Evolutionary conservation across 2,329 filamentous ascomycete species (phyloP).

Genomic region (Claviceps humidiphila): DNA sequence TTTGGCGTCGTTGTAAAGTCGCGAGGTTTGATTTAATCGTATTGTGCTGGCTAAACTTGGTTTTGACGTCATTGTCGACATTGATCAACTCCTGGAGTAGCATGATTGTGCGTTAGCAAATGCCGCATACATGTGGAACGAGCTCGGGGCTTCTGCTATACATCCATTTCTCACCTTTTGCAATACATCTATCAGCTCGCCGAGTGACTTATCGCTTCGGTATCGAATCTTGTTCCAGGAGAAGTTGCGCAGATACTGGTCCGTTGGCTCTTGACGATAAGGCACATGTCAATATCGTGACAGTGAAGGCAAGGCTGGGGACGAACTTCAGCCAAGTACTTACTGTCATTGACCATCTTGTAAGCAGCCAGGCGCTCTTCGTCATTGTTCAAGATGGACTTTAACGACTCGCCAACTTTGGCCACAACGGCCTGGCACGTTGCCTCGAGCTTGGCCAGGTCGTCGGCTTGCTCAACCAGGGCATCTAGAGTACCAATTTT

Average conservation of each 20-base stretch:
- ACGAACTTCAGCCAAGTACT: constrained; percentile 19
- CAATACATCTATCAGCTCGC: constrained; percentile 73
- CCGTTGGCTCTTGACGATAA: constrained; percentile 63
- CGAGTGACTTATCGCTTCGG: constrained; percentile 77
- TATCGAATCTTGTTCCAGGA: constrained; percentile 98
- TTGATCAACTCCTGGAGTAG: constrained; percentile 61
- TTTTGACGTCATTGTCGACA: constrained; percentile 91
- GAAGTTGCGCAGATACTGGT: constrained; percentile 81
- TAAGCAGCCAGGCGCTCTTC: constrained; percentile 72
- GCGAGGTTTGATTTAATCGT: constrained; percentile 74
- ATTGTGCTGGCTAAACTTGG: constrained; percentile 91
- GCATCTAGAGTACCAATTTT: constrained; percentile 96
- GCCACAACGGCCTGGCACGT: constrained; percentile 69
- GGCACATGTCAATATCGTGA: neutral
- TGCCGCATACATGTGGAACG: too few species aligned
- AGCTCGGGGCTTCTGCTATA: neutral
- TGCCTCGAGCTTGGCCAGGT: constrained; percentile 74
- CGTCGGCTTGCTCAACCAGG: constrained; percentile 90
- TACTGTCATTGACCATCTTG: constrained; percentile 91
- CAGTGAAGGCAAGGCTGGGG: constrained; percentile 9
- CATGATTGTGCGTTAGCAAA: neutral
- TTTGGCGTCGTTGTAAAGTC: constrained; percentile 73
- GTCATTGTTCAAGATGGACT: constrained; percentile 69
- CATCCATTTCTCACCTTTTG: constrained; percentile 52
- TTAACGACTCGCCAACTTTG: constrained; percentile 80